phyloP scores from a whole-genome alignment of 495 filamentous ascomycete genomes.

The Penicillium herquei region DNA sequence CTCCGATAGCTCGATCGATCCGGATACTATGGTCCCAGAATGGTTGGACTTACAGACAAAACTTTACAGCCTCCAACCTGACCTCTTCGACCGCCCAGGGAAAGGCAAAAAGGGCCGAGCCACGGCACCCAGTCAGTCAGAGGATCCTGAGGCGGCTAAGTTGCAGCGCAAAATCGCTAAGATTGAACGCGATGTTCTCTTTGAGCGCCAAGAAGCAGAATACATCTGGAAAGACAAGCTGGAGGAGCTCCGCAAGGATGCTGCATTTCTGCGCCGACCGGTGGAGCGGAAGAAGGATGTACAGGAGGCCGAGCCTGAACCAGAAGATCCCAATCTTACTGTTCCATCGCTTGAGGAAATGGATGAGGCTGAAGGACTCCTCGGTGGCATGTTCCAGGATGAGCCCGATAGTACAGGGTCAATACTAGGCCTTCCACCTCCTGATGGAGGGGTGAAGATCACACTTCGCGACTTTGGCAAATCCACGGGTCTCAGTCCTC shows the following conservation, averaged over 20 bases:
- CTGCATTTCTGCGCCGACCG: slow-evolving; percentile 34
- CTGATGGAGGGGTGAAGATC: slow-evolving; percentile 28
- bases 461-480: slow-evolving; percentile 81
- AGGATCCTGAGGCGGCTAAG: slow-evolving; percentile 55
- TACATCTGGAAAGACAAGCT: slow-evolving; percentile 66
- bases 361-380: slow-evolving; percentile 55
- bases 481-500: slow-evolving; percentile 66
- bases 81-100: slow-evolving; percentile 45
- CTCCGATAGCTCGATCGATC: slow-evolving; percentile 55
- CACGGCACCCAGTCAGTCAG: slow-evolving; percentile 20
- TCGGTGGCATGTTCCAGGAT: slow-evolving; percentile 67
- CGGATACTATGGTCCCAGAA: slow-evolving; percentile 72
- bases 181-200: slow-evolving; percentile 82
- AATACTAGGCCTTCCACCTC: slow-evolving; percentile 23
- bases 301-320: slow-evolving; percentile 51
- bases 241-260: slow-evolving; percentile 63
- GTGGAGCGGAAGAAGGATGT: slow-evolving; percentile 28
- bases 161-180: slow-evolving; percentile 68
- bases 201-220: slow-evolving; percentile 76
- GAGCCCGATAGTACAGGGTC: slow-evolving; percentile 35
- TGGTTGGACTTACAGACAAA: slow-evolving; percentile 71
- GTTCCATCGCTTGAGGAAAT: slow-evolving; percentile 52
- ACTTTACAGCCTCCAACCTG: slow-evolving; percentile 71
- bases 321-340: slow-evolving; percentile 28
- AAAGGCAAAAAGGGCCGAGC: slow-evolving; percentile 43